Evolutionary conservation across 2,329 filamentous ascomycete species (phyloP), one percentile per base, ranked within the genome.

Genomic region (Colletotrichum lupini): DNA sequence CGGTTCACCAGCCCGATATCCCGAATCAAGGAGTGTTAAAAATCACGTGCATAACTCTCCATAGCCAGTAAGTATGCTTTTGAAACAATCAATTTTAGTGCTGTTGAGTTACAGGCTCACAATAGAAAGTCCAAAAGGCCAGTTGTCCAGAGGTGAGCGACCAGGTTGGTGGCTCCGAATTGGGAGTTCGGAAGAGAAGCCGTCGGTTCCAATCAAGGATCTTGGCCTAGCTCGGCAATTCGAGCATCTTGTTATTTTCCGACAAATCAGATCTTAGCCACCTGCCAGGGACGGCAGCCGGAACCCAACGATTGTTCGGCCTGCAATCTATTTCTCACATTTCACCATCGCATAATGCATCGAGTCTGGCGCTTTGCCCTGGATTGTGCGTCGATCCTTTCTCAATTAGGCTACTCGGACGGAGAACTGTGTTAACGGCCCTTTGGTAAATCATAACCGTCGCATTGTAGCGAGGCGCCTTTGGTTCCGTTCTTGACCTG

Each of bases 151-250:
- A 24, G 11, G 22, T 5, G 16, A 64, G 59, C 22, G 66, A 58
- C 22, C 53, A 53, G 59, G 55, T 42, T 64, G 59, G 59, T 64
- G 30, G 42, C n/a, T 12, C 42, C 66, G 26, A 2, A 30, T 49
- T 59, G 32, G 30, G n/a, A 37, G 60, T 49, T 60, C 66, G 70
- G 70, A 69, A 30, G 52, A 42, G 49, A 49, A 58, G 57, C 68
- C 37, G 26, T 26, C 1, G 63, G n/a, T 59, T 64, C 55, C 68
- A 68, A 46, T 72, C 53, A 58, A 49, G 35, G 52, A 12, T 72
- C 68, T 72, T 72, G 64, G 68, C 68, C 61, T 16, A 32, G 32
- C 49, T 49, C 57, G 68, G 68, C 64, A 68, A 30, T 67, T 32
- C 42, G 9, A 35, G 22, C 62, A 19, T 12, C 4, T 24, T 9